Evolutionary conservation across 2,329 filamentous ascomycete species (phyloP).

Genomic region (Ambrosiella cleistominuta): DNA sequence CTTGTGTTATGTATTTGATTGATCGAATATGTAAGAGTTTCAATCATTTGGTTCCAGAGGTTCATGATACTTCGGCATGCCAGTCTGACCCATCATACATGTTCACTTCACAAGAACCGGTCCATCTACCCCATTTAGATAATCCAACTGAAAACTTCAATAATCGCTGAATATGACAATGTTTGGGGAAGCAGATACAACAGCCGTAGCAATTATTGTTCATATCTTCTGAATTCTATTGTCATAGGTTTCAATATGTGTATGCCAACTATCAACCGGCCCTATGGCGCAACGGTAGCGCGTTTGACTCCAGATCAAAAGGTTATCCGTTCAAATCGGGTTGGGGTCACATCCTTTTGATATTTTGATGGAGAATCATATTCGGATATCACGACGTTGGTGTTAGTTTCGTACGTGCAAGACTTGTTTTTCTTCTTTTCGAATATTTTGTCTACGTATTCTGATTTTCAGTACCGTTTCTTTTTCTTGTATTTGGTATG

Average conservation of each 20-base stretch:
- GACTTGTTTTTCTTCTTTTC: neutral
- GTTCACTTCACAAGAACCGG: no score
- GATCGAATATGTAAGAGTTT: no score
- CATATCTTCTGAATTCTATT: neutral
- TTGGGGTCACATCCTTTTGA: neutral
- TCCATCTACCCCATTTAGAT: no score
- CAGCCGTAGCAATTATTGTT: neutral
- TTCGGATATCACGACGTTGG: no score
- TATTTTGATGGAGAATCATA: neutral
- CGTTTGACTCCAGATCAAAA: conserved; percentile 12
- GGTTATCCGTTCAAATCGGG: conserved; percentile 13
- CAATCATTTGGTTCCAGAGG: no score
- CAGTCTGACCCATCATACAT: no score
- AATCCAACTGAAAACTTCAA: no score
- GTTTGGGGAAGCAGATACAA: neutral
- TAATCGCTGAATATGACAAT: neutral
- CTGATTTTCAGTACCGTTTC: no score
- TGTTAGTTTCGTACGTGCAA: no score
- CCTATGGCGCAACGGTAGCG: conserved; percentile 12
- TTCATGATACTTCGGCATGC: no score
- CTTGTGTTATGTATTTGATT: no score
- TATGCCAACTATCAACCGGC: neutral
- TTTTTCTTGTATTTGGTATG: neutral
- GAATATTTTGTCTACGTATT: no score
- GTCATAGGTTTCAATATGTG: neutral